Evolutionary conservation across 1,284 basidiomycete genomes (phyloP).

Genomic region (Phellinidium pouzarii): DNA sequence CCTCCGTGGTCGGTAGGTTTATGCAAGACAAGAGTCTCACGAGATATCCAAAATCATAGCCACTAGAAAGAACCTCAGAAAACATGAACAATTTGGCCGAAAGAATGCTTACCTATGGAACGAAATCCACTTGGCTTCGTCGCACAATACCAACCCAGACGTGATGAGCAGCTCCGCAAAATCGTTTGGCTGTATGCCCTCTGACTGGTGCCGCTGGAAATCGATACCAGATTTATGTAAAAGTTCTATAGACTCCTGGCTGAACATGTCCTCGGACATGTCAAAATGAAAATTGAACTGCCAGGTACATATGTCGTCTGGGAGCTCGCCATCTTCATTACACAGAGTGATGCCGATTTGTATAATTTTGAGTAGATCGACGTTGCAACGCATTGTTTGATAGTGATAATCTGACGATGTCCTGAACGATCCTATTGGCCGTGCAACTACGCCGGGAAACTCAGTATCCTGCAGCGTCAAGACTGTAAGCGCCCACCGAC

Average conservation of each 20-base stretch:
- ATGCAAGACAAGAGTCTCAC: slow-evolving; percentile 90
- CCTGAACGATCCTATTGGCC: slow-evolving; percentile 94
- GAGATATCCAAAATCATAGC: slow-evolving; percentile 99
- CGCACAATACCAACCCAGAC: slow-evolving; percentile 85
- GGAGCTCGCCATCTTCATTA: slow-evolving; percentile 88
- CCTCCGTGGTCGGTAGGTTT: slow-evolving; percentile 85
- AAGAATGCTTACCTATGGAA: slow-evolving; percentile 80
- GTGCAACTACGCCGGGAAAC: slow-evolving; percentile 96
- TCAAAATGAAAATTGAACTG: slow-evolving; percentile 99
- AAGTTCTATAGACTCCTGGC: slow-evolving; percentile 93
- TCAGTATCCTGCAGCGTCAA: slow-evolving; percentile 77
- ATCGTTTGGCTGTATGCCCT: slow-evolving; percentile 89
- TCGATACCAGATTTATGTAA: slow-evolving; percentile 95
- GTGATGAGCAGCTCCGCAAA: slow-evolving; percentile 98
- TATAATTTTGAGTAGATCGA: slow-evolving; percentile 96
- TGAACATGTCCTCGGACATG: slow-evolving; percentile 91
- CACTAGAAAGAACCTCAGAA: slow-evolving; percentile 43
- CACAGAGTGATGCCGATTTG: slow-evolving; percentile 94
- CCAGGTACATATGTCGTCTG: slow-evolving; percentile 90
- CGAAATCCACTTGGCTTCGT: slow-evolving; percentile 94
- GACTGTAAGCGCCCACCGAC: slow-evolving; percentile 19
- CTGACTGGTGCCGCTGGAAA: slow-evolving; percentile 87
- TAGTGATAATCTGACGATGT: slow-evolving; percentile 98
- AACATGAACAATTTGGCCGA: not conserved
- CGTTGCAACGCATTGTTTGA: slow-evolving; percentile 98